These are phyloP conservation scores for Daldinia loculata DNA, from an alignment of 495 filamentous ascomycete genomes.

Conservation along the genomic window DNA sequence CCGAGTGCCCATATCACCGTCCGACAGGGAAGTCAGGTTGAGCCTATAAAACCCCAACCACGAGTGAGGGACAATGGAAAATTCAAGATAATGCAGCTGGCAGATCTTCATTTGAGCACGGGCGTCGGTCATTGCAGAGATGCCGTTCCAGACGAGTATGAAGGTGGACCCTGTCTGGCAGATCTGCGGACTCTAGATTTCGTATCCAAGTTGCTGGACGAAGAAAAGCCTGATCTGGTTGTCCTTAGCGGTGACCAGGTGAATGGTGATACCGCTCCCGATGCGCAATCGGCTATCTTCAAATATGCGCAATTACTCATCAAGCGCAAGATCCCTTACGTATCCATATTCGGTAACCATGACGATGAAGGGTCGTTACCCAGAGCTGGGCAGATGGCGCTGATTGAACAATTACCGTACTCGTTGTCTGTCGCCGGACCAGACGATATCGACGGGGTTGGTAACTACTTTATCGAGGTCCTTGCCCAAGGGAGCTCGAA, in stretches of 20 bases:
- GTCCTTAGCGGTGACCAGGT: slow-evolving; percentile 93
- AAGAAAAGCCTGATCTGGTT: slow-evolving; percentile 91
- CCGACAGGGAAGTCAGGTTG: slow-evolving; percentile 70
- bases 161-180: slow-evolving; percentile 84
- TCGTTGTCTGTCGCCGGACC: slow-evolving; percentile 85
- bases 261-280: slow-evolving; percentile 90
- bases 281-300: slow-evolving; percentile 91
- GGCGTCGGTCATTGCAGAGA: slow-evolving; percentile 87
- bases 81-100: slow-evolving; percentile 95
- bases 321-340: slow-evolving; percentile 88
- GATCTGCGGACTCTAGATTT: slow-evolving; percentile 93
- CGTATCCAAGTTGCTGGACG: slow-evolving; percentile 79
- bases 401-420: slow-evolving; percentile 87
- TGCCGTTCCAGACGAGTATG: slow-evolving; percentile 72
- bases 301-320: slow-evolving; percentile 90
- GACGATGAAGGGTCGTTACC: slow-evolving; percentile 90
- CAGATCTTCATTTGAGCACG: slow-evolving; percentile 91
- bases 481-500: slow-evolving; percentile 77
- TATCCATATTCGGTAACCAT: slow-evolving; percentile 95
- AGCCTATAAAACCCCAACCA: slow-evolving; percentile 70
- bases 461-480: slow-evolving; percentile 94
- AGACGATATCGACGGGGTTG: slow-evolving; percentile 83
- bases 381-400: slow-evolving; percentile 78
- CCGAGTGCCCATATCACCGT: slow-evolving; percentile 77
- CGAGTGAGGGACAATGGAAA: slow-evolving; percentile 86